Evolutionary conservation across 2,329 filamentous ascomycete species (phyloP), one percentile per base, ranked within the genome.

Genomic region (Pseudogymnoascus sp.): DNA sequence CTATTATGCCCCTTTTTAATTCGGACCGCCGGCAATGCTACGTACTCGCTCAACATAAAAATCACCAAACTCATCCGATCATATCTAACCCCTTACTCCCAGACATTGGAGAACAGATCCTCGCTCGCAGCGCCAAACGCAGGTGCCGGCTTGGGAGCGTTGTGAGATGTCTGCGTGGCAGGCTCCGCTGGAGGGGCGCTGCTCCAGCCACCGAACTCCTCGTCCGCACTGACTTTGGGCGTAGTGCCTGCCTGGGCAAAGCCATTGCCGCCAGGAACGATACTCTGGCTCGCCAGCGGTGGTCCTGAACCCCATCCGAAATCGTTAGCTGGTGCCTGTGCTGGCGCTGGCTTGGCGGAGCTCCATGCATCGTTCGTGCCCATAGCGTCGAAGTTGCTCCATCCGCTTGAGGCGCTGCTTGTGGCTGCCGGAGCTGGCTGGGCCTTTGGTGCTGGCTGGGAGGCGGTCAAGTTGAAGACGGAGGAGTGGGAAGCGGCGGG

Each of bases 131-230:
- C 86, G n/a, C 33, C 33, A 67, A 87, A 84, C 12, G 83, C 83
- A 20, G 80, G 76, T 25, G 81, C 76, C 35, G 86, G 77, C 75
- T 88, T 83, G 57, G 80, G 75, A 12, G 74, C 69, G 28, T 75
- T 71, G 22, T 74, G 74, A 57, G 73, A 73, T 43, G 72, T 72
- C 18, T 77, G 70, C 33, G 75, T 71, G 0, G 75, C 71, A 7
- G 79, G 76, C 37, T 76, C 79, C 68, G 67, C 82, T 70, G 82
- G 87, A 77, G 80, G 78, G 47, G 86, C 85, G 71, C 90, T 95
- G 57, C 90, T 86, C 93, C 93, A 97, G 11, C 93, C 92, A 18
- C 93, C 93, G 77, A 97, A 97, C 71, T 97, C 93, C 74, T 97
- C 93, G 69, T 97, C 93, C 0, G 90, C 88, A 36, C 89, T 82